Evolutionary conservation across 139 green algal species (phyloP).

Genomic region (Pseudopediastrum boryanum): DNA sequence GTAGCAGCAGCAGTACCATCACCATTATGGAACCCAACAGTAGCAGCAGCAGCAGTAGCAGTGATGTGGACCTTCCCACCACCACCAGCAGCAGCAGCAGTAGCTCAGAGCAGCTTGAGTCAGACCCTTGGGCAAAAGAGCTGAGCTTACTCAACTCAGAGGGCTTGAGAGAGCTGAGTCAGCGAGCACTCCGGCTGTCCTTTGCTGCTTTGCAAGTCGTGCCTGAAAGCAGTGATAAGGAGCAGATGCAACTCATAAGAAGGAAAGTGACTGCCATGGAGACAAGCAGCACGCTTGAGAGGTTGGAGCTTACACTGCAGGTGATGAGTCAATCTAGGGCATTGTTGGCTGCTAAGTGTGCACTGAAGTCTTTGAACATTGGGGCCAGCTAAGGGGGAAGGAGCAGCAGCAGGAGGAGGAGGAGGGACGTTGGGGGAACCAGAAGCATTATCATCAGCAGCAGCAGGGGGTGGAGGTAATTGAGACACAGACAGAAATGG

Average conservation of each 20-base stretch:
- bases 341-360: constrained; percentile 26
- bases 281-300: constrained; percentile 6
- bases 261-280: constrained; percentile 24
- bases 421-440: too few relatives aligned
- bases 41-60: neutral
- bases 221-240: constrained; percentile 21
- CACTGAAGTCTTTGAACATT: constrained; percentile 18
- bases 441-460: too few relatives aligned
- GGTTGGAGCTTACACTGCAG: constrained; percentile 3
- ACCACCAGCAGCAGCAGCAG: constrained; percentile 1
- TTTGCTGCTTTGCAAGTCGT: constrained; percentile 55
- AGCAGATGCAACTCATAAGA: constrained; percentile 11
- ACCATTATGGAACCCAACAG: neutral
- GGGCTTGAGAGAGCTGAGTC: neutral
- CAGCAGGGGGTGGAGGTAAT: too few relatives aligned
- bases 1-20: neutral
- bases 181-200: constrained; percentile 40
- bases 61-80: neutral
- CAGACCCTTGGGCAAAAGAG: neutral
- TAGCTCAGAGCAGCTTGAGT: neutral
- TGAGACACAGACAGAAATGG: too few relatives aligned
- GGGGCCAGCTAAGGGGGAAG: too few relatives aligned
- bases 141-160: constrained; percentile 11
- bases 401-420: too few relatives aligned
- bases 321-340: constrained; percentile 17